Base-by-base conservation (phyloP, 495 filamentous ascomycete genomes). In the Trichoderma erinaceum region DNA sequence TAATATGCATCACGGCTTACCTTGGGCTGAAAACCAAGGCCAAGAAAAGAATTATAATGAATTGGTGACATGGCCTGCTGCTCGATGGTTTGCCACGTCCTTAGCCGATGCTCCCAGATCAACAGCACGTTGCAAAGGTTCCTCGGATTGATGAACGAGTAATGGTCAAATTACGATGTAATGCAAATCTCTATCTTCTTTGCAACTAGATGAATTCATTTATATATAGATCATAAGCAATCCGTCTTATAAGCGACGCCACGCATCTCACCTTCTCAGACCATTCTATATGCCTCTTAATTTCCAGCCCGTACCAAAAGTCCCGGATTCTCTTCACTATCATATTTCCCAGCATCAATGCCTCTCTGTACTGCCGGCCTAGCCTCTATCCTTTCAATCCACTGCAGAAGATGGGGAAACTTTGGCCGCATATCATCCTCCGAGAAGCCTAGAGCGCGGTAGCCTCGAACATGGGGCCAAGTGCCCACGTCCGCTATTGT, bases 291-390 rank as follows among this genome's bases (percentile, higher is more conserved):
- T n/a, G n/a, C n/a, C n/a, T n/a, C n/a, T n/a, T n/a, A n/a, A n/a
- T n/a, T n/a, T n/a, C n/a, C 48, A 0, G 48, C 18, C 48, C 48
- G 48, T 0, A 23, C 48, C 18, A 21, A 23, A 52, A 52, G 48
- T 18, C 48, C 48, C n/a, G 48, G 48, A 23, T 52, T 52, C 21
- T 52, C 48, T 18, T 52, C 48, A 23, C 48, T 52, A 21, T 52
- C 48, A 52, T 52, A 52, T 11, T 52, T 52, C 8, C 48, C 48
- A 21, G 48, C 48, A 52, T 52, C 48, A 23, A 52, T 52, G n/a
- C 48, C 48, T 52, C n/a, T 52, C 48, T 52, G 48, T n/a, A 52
- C 48, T 6, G 48, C 48, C 48, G 48, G 48, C 10, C 48, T 52
- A 3, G 48, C 48, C 10, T 18, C 48, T 21, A 52, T 52, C 18